Conservation (phyloP, 2,329 filamentous ascomycete genomes). For the Pyrenophora tritici-repentis region DNA sequence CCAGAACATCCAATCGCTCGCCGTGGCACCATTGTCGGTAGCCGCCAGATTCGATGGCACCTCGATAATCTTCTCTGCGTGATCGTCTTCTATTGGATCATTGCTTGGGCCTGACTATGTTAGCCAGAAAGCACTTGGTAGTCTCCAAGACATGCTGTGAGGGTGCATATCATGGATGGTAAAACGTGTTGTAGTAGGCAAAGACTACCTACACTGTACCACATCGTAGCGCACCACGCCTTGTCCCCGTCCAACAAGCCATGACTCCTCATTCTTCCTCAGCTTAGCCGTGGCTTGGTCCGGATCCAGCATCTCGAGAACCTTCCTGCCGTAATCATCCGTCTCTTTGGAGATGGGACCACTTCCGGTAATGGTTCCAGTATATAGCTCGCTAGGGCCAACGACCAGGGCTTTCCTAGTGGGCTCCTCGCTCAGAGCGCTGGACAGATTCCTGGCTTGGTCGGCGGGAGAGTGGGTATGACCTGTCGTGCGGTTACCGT, state of each 20-base stretch:
- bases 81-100: slow-evolving; percentile 97
- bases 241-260: slow-evolving; percentile 82
- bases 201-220: slow-evolving; percentile 62
- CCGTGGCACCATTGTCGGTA: slow-evolving; percentile 59
- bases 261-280: slow-evolving; percentile 88
- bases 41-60: slow-evolving; percentile 68
- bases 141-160: neutral
- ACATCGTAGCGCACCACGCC: slow-evolving; percentile 95
- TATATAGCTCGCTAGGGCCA: slow-evolving; percentile 87
- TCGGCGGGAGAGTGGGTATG: slow-evolving; percentile 25
- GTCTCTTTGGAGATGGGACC: slow-evolving; percentile 87
- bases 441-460: slow-evolving; percentile 43
- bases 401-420: slow-evolving; percentile 76
- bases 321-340: slow-evolving; percentile 80
- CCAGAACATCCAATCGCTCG: slow-evolving; percentile 99
- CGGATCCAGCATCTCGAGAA: slow-evolving; percentile 94
- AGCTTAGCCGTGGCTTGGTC: slow-evolving; percentile 92
- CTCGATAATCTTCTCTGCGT: slow-evolving; percentile 97
- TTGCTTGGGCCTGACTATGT: slow-evolving; percentile 56
- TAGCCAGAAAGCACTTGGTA: neutral
- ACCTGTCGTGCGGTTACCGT: slow-evolving; percentile 43
- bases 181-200: neutral
- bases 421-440: slow-evolving; percentile 53
- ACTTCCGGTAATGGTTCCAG: slow-evolving; percentile 82
- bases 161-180: too few relatives aligned